Percentiles rank a stretch among this genome's conserved stretches.
Evolutionary conservation across 2,329 filamentous ascomycete genomes (phyloP).

Genomic region (Aspergillus fumigatiaffinis): DNA sequence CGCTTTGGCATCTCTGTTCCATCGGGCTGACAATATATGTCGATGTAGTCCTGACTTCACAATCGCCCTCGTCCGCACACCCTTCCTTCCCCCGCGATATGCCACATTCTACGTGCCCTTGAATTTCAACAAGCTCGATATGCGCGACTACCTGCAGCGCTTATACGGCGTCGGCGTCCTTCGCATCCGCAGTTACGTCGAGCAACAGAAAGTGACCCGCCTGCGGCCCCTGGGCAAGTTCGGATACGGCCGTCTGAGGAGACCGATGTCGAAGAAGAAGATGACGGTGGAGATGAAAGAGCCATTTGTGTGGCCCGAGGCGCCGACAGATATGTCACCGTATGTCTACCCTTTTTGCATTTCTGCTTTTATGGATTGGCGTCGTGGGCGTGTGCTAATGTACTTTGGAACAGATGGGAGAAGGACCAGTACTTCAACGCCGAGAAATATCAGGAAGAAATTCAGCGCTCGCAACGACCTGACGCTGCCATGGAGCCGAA

Average conservation of each 20-base stretch:
- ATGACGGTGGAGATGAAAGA: constrained; percentile 89
- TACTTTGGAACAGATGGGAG: constrained; percentile 52
- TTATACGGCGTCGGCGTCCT: constrained; percentile 72
- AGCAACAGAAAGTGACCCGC: constrained; percentile 60
- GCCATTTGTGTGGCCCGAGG: constrained; percentile 83
- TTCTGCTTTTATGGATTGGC: constrained; percentile 7
- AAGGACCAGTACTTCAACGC: constrained; percentile 55
- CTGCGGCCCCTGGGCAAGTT: constrained; percentile 31
- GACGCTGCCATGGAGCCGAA: constrained; percentile 35
- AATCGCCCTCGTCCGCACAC: constrained; percentile 72
- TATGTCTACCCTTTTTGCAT: constrained; percentile 40
- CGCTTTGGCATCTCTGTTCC: neutral
- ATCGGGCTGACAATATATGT: neutral
- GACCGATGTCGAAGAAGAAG: constrained; percentile 73
- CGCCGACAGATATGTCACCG: constrained; percentile 57
- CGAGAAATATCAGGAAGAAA: constrained; percentile 45
- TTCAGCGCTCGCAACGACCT: constrained; percentile 32
- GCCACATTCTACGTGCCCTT: constrained; percentile 89
- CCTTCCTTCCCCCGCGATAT: constrained; percentile 69
- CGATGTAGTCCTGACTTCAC: constrained; percentile 71
- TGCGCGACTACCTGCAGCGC: constrained; percentile 91
- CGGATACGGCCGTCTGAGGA: constrained; percentile 58
- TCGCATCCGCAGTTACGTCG: constrained; percentile 74
- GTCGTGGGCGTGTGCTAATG: constrained; percentile 9
- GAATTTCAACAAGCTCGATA: constrained; percentile 90